Base-by-base conservation (phyloP, 202 grass and related monocot genomes). In the Eragrostis tef region DNA sequence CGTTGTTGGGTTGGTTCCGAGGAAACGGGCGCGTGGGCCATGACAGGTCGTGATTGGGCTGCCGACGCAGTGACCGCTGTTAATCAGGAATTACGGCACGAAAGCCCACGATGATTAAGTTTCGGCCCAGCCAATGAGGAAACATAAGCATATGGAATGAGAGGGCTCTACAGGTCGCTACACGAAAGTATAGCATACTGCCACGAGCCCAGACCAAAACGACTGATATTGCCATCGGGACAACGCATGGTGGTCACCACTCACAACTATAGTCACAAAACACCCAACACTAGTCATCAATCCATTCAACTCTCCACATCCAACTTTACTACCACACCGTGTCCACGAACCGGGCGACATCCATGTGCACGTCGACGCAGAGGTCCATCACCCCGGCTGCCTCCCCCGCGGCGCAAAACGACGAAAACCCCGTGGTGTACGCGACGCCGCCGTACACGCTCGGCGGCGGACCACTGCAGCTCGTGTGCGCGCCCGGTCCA, bases 281-380 rank as follows among this genome's bases (percentile, higher is more conserved):
- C 34, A 39, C 34, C 34, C 34, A 39, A 39, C 34, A 39, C 34
- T 5, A 39, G 34, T 39, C 34, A 39, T 39, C 34, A 39, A 39
- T 34, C 4, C 31, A 34, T 39, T 39, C 34, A 39, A 39, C 34
- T 3, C 34, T 39, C 34, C 4, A 39, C 34, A 39, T 39, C 34
- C 34, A 39, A 39, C 34, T 39, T 39, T n/a, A n/a, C n/a, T n/a
- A n/a, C 53, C 78, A 81, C 64, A 43, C 44, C 4, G 77, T 68
- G 77, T 75, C 77, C 70, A n/a, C 9, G 50, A 68, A 39, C 77
- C 60, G 36, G 6, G 52, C 26, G 27, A 15, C 26, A 7, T 60
- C 82, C 82, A 71, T 60, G 51, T 57, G 42, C 70, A 27, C 27
- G n/a, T 81, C 50, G 47, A 21, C 7, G 36, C 17, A 5, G 29